A percentile compares a stretch with the other conserved stretches of the same genome.
These are phyloP conservation scores for Penicillium sp. DNA, from an alignment of 2,329 filamentous ascomycete species.

Conservation along the genomic window DNA sequence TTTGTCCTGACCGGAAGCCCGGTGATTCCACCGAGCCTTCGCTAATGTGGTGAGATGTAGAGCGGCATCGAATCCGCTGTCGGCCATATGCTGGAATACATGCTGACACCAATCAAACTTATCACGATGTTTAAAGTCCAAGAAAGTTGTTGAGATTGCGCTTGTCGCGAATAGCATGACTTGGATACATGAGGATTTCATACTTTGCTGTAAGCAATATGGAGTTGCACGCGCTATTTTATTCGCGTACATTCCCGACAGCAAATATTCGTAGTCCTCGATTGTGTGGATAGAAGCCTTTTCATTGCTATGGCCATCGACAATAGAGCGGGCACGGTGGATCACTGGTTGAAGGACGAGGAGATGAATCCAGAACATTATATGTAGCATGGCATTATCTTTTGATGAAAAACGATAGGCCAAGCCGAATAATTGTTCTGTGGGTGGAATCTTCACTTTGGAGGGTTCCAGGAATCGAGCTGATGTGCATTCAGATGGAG, in stretches of 20 bases:
- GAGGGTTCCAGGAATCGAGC: neutral
- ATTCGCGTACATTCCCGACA: neutral
- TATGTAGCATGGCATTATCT: neutral
- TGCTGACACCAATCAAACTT: neutral
- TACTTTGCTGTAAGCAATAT: neutral
- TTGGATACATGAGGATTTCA: neutral
- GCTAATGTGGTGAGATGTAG: neutral
- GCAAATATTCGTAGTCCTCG: neutral
- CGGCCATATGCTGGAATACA: neutral
- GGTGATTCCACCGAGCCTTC: neutral
- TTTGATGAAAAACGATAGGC: neutral
- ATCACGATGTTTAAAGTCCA: neutral
- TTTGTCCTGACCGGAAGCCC: neutral
- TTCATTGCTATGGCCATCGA: neutral
- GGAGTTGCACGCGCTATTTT: neutral
- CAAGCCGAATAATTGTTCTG: neutral
- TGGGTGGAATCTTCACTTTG: neutral
- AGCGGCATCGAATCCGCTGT: neutral
- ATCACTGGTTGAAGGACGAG: neutral
- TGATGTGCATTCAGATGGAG: neutral
- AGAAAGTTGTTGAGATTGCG: neutral
- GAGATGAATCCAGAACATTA: neutral
- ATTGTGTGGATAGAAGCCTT: neutral
- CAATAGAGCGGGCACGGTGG: neutral
- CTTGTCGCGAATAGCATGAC: neutral